Base-by-base conservation (phyloP, 2,329 filamentous ascomycete species). In the Beauveria sp. region DNA sequence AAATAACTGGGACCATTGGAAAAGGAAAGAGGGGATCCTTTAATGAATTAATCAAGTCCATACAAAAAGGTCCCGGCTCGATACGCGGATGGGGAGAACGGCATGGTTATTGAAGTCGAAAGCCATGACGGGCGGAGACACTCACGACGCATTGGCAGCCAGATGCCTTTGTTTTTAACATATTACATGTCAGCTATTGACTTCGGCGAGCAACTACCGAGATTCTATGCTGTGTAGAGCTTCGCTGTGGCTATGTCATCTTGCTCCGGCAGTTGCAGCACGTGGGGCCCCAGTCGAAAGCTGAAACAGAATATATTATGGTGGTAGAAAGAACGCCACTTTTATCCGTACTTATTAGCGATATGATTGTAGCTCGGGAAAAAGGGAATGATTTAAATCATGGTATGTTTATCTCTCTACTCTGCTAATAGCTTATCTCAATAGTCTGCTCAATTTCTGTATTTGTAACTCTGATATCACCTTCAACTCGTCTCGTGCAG, bases 211-310 rank as follows among this genome's bases (percentile, higher is more conserved):
- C 22, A 43, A 9, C 7, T 38, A 28, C 53, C 42, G 16, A 38
- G 34, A 16, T 38, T 14, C 5, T 16, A 38, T 38, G 34, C 12
- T 38, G 34, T 5, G 12, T 16, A 38, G 12, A 38, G 12, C 34
- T 38, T 38, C 12, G 14, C 5, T 38, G 34, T 38, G 34, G 34
- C 34, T 3, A 58, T 49, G 43, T 18, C 38, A 16, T 52, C 47
- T 59, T 42, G 38, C 38, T n/a, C 22, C 24, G 24, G 20, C 47
- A 51, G 24, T 51, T 42, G 38, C 20, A 12, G n/a, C 57, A 60
- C 57, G 57, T 60, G 57, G 57, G 38, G 46, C 57, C 57, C 57
- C 28, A n/a, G 57, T 53, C 49, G 38, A 14, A 22, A 42, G 47
- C 57, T 52, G 47, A 51, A 59, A 59, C 38, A 51, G 7, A 59